These are phyloP conservation scores for Trichophyton equinum DNA, from an alignment of 2,329 filamentous ascomycete species.

Conservation along the genomic window DNA sequence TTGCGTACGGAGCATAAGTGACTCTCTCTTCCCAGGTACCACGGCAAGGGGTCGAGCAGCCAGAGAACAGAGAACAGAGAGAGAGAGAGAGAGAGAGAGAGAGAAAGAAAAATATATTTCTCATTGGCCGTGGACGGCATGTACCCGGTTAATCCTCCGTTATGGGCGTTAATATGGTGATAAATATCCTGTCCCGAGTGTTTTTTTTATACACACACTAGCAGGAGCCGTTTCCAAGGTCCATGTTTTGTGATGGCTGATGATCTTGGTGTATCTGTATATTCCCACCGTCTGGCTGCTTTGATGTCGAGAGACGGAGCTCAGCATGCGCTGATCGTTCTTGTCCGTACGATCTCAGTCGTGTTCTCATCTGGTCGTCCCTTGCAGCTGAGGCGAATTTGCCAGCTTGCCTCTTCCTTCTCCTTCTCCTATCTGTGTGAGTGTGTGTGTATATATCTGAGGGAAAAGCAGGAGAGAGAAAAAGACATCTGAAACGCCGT, in stretches of 20 bases:
- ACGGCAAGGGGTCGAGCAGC: not conserved
- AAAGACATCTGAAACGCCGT: not conserved
- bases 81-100: no score
- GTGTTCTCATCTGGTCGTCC: not conserved
- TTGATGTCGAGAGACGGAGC: not conserved
- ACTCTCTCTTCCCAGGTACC: not conserved
- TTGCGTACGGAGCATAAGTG: not conserved
- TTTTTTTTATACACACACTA: not conserved
- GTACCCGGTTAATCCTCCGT: not conserved
- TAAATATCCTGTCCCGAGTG: not conserved
- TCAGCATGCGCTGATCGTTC: not conserved
- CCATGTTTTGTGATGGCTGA: not conserved
- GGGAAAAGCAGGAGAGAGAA: not conserved
- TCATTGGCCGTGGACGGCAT: not conserved
- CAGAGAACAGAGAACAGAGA: not conserved
- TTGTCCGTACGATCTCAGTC: not conserved
- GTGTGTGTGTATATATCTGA: not conserved
- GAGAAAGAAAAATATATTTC: not conserved
- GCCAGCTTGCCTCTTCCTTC: not conserved
- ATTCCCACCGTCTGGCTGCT: not conserved
- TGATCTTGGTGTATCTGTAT: not conserved
- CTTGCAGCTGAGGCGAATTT: not conserved
- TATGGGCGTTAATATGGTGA: not conserved
- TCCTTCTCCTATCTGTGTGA: not conserved
- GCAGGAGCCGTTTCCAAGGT: not conserved